phyloP scores from a whole-genome alignment of 768 basidiomycete genomes.

The Agrocybe pediades region DNA sequence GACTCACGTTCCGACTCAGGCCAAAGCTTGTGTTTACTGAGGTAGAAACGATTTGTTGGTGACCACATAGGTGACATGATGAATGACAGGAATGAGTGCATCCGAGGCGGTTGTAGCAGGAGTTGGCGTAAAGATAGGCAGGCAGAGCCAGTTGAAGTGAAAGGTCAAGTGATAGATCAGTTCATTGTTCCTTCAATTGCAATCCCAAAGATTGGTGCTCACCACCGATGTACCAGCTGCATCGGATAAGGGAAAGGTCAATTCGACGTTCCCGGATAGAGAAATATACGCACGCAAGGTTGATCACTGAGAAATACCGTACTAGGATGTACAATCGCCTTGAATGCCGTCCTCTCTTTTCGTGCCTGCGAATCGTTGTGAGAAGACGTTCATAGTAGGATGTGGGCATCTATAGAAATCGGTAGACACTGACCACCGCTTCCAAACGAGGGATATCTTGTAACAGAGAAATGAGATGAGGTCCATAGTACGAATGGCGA shows the following conservation, averaged over 20 bases:
- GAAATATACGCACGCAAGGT: slow-evolving; percentile 15
- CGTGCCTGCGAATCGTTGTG: slow-evolving; percentile 5
- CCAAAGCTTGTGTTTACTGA: slow-evolving; percentile 18
- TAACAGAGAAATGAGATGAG: background rate
- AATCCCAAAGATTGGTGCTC: background rate
- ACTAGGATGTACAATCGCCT: slow-evolving; percentile 19
- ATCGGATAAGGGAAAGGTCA: background rate
- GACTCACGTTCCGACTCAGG: slow-evolving; percentile 16
- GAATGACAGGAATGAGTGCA: background rate
- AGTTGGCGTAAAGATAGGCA: background rate
- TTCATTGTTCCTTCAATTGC: background rate
- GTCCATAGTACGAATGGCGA: background rate
- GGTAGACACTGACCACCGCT: slow-evolving; percentile 14
- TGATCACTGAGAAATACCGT: slow-evolving; percentile 20
- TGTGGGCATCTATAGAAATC: background rate
- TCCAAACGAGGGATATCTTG: slow-evolving; percentile 20
- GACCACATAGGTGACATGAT: background rate
- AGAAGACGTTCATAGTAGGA: background rate
- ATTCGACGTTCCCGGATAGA: background rate
- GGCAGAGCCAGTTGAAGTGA: background rate
- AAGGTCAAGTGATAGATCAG: background rate
- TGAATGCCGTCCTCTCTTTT: slow-evolving; percentile 20
- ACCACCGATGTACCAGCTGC: slow-evolving; percentile 23
- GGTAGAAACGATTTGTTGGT: background rate
- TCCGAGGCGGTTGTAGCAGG: background rate